Conservation (phyloP, 805 yeast genomes). For the Candida sphagnicola region DNA sequence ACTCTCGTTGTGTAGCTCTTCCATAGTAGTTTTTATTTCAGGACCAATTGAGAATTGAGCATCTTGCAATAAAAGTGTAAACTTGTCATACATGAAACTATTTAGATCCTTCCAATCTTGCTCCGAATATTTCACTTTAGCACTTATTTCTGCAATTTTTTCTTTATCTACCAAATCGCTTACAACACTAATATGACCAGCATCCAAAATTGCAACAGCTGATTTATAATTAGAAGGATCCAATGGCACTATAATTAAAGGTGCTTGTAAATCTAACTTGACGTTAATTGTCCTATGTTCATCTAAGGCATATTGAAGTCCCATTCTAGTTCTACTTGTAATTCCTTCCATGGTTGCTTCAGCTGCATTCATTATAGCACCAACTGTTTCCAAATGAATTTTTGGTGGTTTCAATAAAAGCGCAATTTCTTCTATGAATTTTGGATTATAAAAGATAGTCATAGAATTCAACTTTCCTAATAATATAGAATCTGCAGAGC, state of each 20-base stretch:
- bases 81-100: conserved; percentile 85
- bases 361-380: conserved; percentile 90
- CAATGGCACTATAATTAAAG: conserved; percentile 80
- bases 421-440: conserved; percentile 69
- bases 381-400: conserved; percentile 80
- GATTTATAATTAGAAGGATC: conserved; percentile 76
- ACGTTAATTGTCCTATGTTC: conserved; percentile 90
- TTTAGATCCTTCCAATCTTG: conserved; percentile 76
- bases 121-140: conserved; percentile 51
- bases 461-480: conserved; percentile 75
- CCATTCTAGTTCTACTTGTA: conserved; percentile 84
- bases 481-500: conserved; percentile 74
- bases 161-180: conserved; percentile 77
- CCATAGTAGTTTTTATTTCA: conserved; percentile 70
- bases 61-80: conserved; percentile 69
- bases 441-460: conserved; percentile 87
- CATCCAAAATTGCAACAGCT: conserved; percentile 89
- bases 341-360: conserved; percentile 91
- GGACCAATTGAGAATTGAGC: conserved; percentile 89
- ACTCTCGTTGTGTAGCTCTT: conserved; percentile 51
- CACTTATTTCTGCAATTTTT: conserved; percentile 63
- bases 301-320: conserved; percentile 87
- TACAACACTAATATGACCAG: conserved; percentile 84
- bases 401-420: conserved; percentile 84
- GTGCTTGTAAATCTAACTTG: conserved; percentile 89